phyloP scores from a whole-genome alignment of 2,329 filamentous ascomycete genomes.

The Aspergillus awamori region DNA sequence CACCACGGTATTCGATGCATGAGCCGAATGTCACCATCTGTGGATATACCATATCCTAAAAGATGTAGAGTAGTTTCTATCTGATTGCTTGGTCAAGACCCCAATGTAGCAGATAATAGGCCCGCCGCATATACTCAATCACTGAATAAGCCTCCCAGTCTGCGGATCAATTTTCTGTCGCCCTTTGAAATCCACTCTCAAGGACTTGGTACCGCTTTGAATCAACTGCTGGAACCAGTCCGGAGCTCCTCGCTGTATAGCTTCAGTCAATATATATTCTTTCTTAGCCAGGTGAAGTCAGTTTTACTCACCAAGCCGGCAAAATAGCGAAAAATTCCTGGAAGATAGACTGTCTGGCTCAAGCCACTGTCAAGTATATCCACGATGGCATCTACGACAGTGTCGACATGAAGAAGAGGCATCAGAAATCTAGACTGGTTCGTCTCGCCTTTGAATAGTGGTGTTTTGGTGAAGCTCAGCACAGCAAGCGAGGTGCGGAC shows the following conservation, averaged over 20 bases:
- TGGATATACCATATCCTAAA: no score
- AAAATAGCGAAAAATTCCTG: constrained; percentile 23
- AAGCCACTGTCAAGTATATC: constrained; percentile 25
- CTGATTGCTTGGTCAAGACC: no score
- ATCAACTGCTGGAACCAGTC: constrained; percentile 24
- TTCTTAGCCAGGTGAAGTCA: no score
- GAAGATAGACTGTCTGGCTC: constrained; percentile 23
- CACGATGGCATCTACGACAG: constrained; percentile 28
- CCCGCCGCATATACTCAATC: no score
- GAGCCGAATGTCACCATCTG: no score
- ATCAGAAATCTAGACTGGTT: constrained; percentile 28
- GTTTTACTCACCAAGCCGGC: constrained; percentile 25
- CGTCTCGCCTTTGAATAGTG: constrained; percentile 28
- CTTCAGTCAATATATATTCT: not conserved
- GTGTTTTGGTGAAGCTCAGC: constrained; percentile 29
- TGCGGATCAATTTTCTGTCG: constrained; percentile 23
- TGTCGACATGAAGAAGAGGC: constrained; percentile 29
- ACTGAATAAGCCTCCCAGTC: constrained; percentile 18
- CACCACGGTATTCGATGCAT: no score
- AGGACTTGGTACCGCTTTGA: constrained; percentile 14
- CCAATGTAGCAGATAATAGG: no score
- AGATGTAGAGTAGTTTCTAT: no score
- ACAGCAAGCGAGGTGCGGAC: constrained; percentile 26
- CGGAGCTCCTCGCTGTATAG: constrained; percentile 20
- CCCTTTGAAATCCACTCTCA: constrained; percentile 28